These are phyloP conservation scores for Ambrosia hybrid DNA, from an alignment of 140 eudicot genomes.

Conservation along the genomic window DNA sequence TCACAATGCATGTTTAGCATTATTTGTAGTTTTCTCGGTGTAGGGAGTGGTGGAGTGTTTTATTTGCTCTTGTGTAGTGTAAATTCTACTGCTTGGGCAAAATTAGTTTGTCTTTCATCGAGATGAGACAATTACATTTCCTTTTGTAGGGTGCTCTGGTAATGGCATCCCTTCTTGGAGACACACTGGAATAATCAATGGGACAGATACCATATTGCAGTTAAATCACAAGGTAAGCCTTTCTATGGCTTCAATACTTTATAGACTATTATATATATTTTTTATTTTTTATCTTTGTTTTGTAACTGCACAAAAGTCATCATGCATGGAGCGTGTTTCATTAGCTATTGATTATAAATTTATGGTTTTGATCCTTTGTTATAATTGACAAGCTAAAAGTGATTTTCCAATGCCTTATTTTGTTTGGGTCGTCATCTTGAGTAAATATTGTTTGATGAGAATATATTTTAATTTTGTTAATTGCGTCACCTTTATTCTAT, in stretches of 20 bases:
- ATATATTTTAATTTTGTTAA: neutral
- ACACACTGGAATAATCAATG: constrained; percentile 59
- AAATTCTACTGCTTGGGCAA: neutral
- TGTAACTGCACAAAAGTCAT: neutral
- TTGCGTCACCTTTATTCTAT: neutral
- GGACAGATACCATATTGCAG: constrained; percentile 67
- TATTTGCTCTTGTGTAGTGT: neutral
- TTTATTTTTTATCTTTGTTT: neutral
- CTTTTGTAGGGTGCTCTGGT: constrained; percentile 78
- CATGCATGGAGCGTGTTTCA: no score
- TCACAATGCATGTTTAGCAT: constrained; percentile 2
- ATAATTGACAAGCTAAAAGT: constrained; percentile 11
- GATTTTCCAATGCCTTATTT: neutral
- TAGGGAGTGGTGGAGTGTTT: neutral
- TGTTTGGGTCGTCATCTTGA: neutral
- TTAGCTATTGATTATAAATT: neutral
- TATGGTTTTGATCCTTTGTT: constrained; percentile 1
- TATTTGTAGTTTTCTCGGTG: neutral
- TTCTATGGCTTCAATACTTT: constrained; percentile 1
- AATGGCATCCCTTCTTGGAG: constrained; percentile 84
- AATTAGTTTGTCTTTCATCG: constrained; percentile 1
- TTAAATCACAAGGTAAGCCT: constrained; percentile 70
- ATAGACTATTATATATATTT: neutral
- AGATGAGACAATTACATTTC: constrained; percentile 2
- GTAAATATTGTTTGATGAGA: constrained; percentile 1